These are phyloP conservation scores for Fimicolochytrium jonesii DNA, from an alignment of 192 early-diverging fungal species.

Conservation along the genomic window DNA sequence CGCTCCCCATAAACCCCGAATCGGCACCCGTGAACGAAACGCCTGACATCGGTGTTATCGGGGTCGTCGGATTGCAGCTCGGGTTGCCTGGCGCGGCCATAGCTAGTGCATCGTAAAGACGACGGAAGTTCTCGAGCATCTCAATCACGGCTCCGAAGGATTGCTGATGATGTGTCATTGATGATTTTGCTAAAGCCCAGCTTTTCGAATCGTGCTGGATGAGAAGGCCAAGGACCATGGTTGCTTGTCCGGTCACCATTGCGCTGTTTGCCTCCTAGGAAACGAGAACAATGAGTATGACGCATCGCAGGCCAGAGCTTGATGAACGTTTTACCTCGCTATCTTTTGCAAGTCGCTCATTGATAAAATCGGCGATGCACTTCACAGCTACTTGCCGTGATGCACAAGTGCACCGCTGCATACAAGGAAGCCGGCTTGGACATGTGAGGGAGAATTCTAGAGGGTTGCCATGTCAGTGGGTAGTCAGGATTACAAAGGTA, in stretches of 20 bases:
- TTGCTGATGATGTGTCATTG: conserved; percentile 4
- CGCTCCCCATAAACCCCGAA: not conserved
- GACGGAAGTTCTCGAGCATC: conserved; percentile 11
- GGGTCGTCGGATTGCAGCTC: not conserved
- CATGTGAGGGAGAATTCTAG: not conserved
- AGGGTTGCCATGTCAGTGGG: not conserved
- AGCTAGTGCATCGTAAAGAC: not conserved
- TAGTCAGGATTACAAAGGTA: too few species aligned
- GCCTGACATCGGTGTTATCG: not conserved
- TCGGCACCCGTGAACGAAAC: not conserved
- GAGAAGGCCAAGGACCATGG: conserved; percentile 7
- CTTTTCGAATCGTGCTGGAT: not conserved
- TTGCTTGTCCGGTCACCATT: conserved; percentile 6
- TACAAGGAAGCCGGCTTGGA: not conserved
- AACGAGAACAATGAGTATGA: too few species aligned
- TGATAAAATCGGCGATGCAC: conserved; percentile 11
- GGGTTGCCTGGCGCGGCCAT: not conserved
- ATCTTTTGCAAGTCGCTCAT: conserved; percentile 10
- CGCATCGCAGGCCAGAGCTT: not conserved
- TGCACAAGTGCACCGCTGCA: not conserved
- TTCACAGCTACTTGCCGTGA: not conserved
- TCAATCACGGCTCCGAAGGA: conserved; percentile 8
- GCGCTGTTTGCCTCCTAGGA: not conserved
- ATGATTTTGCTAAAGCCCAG: not conserved
- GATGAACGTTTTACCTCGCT: not conserved